Evolutionary conservation across 495 filamentous ascomycete species (phyloP), one percentile per base, ranked within the genome.

Genomic region (Talaromyces liani): DNA sequence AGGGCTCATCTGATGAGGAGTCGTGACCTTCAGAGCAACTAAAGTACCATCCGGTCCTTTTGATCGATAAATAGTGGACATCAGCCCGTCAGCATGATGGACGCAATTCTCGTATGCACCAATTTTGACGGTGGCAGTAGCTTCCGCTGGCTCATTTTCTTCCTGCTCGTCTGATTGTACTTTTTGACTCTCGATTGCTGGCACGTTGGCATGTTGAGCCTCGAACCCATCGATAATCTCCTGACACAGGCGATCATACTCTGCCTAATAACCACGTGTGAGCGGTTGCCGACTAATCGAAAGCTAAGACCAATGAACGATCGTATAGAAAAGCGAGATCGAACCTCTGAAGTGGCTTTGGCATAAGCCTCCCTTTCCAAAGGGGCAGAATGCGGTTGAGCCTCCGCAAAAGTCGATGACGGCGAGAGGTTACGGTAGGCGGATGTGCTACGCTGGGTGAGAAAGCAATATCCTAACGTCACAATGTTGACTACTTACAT

Each of bases 1-100:
- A 14, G 89, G 84, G 31, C 82, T 81, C 77, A 88, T 83, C 20
- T 79, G 70, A 58, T 88, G 87, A 16, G 91, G 91, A 12, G 82
- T 85, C 12, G 93, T 96, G 51, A 96, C 85, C 72, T 98, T 98
- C 29, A 98, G 75, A n/a, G 94, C 93, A 7, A 88, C 80, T 8
- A 85, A 51, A 55, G 49, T 75, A 57, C 67, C 74, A 67, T 76
- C 71, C 8, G 54, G 39, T 24, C 49, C 56, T 31, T 49, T 60
- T 6, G 87, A 81, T 66, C 82, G 85, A 77, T 93, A 98, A 56
- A 99, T 87, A 39, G 84, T 84, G 27, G 94, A 94, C 69, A 91
- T 93, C 7, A 94, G 77, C 25, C 95, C 94, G 63, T 86, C 85
- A 60, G 80, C 83, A 67, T 90, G 74, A 72, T 90, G 87, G 25